Evolutionary conservation across 1,284 basidiomycete species (phyloP).

Genomic region (Ganoderma leucocontextum): DNA sequence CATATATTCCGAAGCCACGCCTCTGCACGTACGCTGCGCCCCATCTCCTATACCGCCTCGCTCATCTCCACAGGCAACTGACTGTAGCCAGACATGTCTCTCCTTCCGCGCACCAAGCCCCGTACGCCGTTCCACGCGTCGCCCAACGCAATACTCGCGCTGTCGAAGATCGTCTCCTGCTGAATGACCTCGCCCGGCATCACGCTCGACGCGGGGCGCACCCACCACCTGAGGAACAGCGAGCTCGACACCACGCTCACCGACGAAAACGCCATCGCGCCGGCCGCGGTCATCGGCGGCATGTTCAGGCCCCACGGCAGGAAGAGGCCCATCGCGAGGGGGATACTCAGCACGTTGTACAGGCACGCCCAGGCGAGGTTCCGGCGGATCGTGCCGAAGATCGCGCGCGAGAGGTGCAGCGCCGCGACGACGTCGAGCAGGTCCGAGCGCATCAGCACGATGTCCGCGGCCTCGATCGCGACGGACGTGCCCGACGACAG

Average conservation of each 20-base stretch:
- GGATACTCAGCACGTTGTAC: conserved; percentile 95
- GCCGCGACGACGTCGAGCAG: conserved; percentile 97
- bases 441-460: conserved; percentile 97
- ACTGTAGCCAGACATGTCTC: conserved; percentile 62
- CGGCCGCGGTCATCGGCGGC: conserved; percentile 98
- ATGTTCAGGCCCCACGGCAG: conserved; percentile 92
- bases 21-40: neutral
- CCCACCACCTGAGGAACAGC: conserved; percentile 89
- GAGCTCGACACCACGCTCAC: conserved; percentile 96
- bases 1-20: neutral
- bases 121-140: conserved; percentile 56
- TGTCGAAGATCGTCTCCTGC: conserved; percentile 54
- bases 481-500: conserved; percentile 96
- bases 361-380: conserved; percentile 94
- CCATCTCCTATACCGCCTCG: conserved; percentile 31
- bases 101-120: conserved; percentile 51
- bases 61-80: conserved; percentile 77
- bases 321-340: conserved; percentile 98
- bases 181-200: conserved; percentile 64
- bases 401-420: conserved; percentile 88
- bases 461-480: conserved; percentile 97
- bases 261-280: conserved; percentile 97
- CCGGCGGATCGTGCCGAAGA: conserved; percentile 90
- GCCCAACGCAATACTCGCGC: conserved; percentile 46
- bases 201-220: conserved; percentile 72